phyloP scores from a whole-genome alignment of 768 basidiomycete species.

The Amanita jacksonii region DNA sequence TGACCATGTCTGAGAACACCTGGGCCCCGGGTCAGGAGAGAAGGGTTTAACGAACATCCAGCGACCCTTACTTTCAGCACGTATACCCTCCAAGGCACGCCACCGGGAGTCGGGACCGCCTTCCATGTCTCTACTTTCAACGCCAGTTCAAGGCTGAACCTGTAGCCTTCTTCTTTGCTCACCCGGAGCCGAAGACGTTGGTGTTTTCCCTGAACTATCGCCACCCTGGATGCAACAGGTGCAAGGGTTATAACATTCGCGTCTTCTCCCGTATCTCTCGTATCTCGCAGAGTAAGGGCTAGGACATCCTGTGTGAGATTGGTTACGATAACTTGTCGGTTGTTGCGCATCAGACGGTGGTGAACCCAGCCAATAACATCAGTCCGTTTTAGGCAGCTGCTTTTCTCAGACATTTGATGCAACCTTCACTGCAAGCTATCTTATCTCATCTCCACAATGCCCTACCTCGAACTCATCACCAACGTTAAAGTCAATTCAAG shows the following conservation, averaged over 20 bases:
- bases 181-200: background rate
- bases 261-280: background rate
- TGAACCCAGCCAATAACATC: no score
- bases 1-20: conserved; percentile 6
- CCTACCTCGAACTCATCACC: conserved; percentile 31
- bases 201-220: background rate
- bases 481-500: conserved; percentile 43
- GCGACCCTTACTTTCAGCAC: background rate
- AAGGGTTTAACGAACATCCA: background rate
- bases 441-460: conserved; percentile 21
- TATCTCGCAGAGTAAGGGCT: background rate
- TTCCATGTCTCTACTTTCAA: background rate
- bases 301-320: conserved; percentile 5
- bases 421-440: no score
- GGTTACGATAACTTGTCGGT: conserved; percentile 1
- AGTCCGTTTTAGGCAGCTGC: no score
- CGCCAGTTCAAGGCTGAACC: background rate
- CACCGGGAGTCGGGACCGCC: background rate
- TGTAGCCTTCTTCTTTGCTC: conserved; percentile 1
- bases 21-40: background rate
- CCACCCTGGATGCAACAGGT: background rate
- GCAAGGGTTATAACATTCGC: background rate
- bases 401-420: background rate
- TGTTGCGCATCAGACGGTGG: no score
- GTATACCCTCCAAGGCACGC: conserved; percentile 5